Evolutionary conservation across 2,329 filamentous ascomycete species (phyloP), one percentile per base, ranked within the genome.

Genomic region (Colletotrichum navitas): DNA sequence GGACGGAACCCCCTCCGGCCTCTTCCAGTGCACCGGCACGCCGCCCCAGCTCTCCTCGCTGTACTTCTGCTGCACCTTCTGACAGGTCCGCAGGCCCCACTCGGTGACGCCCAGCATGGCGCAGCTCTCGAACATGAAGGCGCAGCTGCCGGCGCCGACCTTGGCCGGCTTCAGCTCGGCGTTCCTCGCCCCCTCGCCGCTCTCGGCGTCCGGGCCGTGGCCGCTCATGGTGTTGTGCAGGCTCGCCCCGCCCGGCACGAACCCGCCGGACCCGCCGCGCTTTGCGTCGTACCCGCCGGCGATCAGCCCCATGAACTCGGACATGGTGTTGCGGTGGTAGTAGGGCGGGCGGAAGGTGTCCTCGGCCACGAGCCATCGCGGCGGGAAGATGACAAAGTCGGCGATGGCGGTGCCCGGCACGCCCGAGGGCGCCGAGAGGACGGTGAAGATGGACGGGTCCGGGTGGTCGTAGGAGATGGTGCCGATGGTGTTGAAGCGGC

Each of bases 11-110:
- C 79, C 82, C 45, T 81, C 80, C 0, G 85, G 84, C 76, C 76
- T 77, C 77, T 82, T 81, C 85, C 91, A 93, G 77, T 92, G 88
- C 54, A 90, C 86, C 80, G 89, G 88, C 63, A 93, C 82, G 0
- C 87, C 87, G 36, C 86, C 90, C 94, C 94, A 97, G 79, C 93
- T 95, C 84, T 97, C 92, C 68, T 91, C 89, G 78, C 90, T 94
- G 78, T 96, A 97, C 68, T 88, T 88, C 74, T 89, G 85, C 83
- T 89, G 87, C 21, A 88, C 85, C 79, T 88, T 88, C 74, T 83
- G 80, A 66, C 86, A 95, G 73, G 88, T 86, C 74, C 81, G 80
- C 72, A 88, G 80, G 1, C 91, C 91, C 91, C 91, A 93, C 69
- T 92, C 88, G 1, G 91, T 92, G 36, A 93, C 91, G 1, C 91